Percentiles rank a stretch among this genome's conserved stretches.
Evolutionary conservation across 495 filamentous ascomycete genomes (phyloP).

Genomic region (Echria macrotheca): DNA sequence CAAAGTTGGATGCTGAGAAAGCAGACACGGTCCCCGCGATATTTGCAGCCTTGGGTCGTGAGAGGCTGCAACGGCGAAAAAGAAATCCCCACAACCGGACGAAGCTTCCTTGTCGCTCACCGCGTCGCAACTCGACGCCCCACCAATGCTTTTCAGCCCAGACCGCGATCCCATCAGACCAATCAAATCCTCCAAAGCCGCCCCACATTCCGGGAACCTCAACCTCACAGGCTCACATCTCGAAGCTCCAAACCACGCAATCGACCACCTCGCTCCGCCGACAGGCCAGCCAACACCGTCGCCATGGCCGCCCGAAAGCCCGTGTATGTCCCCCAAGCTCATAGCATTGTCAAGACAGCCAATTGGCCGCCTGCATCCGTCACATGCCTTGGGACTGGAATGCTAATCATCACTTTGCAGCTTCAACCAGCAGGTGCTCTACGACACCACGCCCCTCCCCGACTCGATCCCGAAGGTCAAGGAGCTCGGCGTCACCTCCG

Average conservation of each 20-base stretch:
- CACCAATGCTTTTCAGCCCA: constrained; percentile 1
- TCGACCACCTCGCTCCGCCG: constrained; percentile 16
- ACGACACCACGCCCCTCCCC: constrained; percentile 95
- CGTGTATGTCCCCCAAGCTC: constrained; percentile 33
- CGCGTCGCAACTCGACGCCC: constrained; percentile 12
- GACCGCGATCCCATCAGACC: constrained; percentile 11
- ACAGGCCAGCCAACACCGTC: constrained; percentile 29
- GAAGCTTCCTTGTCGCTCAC: constrained; percentile 13
- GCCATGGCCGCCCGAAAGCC: constrained; percentile 46
- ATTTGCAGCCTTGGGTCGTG: no score
- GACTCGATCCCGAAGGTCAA: constrained; percentile 82
- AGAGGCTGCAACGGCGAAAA: constrained; percentile 13
- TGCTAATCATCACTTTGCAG: constrained; percentile 45
- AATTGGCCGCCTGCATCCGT: constrained; percentile 19
- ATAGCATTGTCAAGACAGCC: neutral
- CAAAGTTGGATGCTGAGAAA: no score
- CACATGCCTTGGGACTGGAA: neutral
- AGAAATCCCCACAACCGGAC: constrained; percentile 11
- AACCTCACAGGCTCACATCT: constrained; percentile 23
- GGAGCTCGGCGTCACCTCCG: constrained; percentile 86
- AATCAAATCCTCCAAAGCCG: constrained; percentile 17
- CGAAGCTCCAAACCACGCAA: constrained; percentile 28
- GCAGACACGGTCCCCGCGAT: no score
- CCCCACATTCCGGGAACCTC: constrained; percentile 21
- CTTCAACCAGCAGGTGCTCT: constrained; percentile 86